phyloP scores from a whole-genome alignment of 2,329 filamentous ascomycete species.

The Penicillium sp. region DNA sequence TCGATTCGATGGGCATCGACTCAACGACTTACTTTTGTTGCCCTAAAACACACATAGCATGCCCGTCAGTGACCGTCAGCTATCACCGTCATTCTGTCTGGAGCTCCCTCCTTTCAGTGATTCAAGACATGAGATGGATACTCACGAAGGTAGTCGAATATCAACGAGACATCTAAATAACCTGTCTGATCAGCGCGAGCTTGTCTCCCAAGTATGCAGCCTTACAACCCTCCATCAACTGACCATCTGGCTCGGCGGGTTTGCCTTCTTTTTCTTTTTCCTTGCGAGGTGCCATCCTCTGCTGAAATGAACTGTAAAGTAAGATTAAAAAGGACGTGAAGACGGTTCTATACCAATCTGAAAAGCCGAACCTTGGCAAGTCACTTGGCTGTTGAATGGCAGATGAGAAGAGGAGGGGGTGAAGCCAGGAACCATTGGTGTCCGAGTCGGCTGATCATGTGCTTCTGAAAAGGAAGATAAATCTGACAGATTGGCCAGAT shows the following conservation, averaged over 20 bases:
- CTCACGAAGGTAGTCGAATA: slow-evolving; percentile 49
- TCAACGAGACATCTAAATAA: slow-evolving; percentile 33
- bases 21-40: slow-evolving; percentile 42
- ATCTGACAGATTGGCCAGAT: no score
- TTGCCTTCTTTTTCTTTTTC: slow-evolving; percentile 29
- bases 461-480: no score
- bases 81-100: neutral
- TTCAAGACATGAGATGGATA: slow-evolving; percentile 1
- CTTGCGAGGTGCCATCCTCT: slow-evolving; percentile 37
- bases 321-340: neutral
- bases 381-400: no score
- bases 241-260: slow-evolving; percentile 26
- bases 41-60: slow-evolving; percentile 24
- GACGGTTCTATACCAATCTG: no score
- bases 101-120: neutral
- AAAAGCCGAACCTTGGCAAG: no score
- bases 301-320: neutral
- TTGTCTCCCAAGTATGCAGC: neutral
- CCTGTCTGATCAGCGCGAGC: neutral
- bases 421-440: neutral
- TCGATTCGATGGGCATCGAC: slow-evolving; percentile 2
- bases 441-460: no score
- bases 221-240: slow-evolving; percentile 2
- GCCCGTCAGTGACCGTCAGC: no score
- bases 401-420: neutral